Percentiles rank a stretch among this genome's conserved stretches.
Conservation (phyloP, 2,329 filamentous ascomycete species). For the Trichoderma atrobrunneum region DNA sequence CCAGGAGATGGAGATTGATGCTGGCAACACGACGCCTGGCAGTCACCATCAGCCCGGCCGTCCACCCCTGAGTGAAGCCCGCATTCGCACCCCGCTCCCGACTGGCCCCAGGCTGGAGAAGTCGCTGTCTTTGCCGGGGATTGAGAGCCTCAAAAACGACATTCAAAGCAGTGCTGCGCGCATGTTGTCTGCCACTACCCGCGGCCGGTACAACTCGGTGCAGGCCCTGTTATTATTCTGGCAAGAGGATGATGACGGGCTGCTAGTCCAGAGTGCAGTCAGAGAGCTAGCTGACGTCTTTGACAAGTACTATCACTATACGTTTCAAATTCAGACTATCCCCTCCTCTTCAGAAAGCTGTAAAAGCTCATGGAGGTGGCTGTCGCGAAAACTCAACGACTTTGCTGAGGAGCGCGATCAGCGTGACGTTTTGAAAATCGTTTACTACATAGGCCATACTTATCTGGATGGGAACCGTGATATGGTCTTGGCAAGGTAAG, state of each 20-base stretch:
- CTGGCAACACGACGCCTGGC: conserved; percentile 25
- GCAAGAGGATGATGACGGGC: conserved; percentile 51
- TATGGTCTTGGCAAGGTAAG: conserved; percentile 56
- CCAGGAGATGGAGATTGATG: conserved; percentile 57
- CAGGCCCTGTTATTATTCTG: conserved; percentile 54
- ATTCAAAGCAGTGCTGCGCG: conserved; percentile 50
- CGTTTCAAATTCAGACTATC: conserved; percentile 48
- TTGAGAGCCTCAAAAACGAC: conserved; percentile 51
- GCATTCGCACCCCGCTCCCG: conserved; percentile 55
- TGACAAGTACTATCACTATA: conserved; percentile 52
- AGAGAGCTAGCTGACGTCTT: conserved; percentile 51
- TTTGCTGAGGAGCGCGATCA: conserved; percentile 54
- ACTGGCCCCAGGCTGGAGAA: conserved; percentile 56
- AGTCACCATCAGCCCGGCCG: conserved; percentile 37
- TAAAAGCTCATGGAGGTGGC: conserved; percentile 53
- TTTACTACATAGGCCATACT: conserved; percentile 57
- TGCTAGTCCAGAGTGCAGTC: conserved; percentile 40
- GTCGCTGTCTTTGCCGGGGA: conserved; percentile 47
- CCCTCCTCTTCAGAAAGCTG: conserved; percentile 47
- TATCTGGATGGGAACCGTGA: conserved; percentile 54
- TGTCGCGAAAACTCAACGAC: conserved; percentile 49
- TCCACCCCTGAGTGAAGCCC: conserved; percentile 44
- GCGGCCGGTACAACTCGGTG: conserved; percentile 53
- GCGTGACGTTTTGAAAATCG: conserved; percentile 56
- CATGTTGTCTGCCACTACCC: conserved; percentile 49